These are phyloP conservation scores for Debaryomyces sp. DNA, from an alignment of 1,139 yeast genomes.

Conservation along the genomic window DNA sequence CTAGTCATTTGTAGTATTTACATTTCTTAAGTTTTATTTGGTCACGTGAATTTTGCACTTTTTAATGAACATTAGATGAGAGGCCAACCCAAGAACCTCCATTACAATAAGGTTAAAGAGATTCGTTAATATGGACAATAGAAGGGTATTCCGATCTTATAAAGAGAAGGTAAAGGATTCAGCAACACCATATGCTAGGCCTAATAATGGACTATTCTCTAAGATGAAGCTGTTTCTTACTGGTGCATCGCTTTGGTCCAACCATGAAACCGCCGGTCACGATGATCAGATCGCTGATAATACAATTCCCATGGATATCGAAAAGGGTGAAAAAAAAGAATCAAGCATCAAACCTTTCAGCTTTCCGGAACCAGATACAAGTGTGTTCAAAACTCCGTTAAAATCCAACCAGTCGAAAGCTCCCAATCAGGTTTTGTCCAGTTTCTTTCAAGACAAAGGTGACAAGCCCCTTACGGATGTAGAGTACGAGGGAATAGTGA, in stretches of 20 bases:
- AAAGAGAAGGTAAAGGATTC: conserved; percentile 25
- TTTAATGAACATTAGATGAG: neutral
- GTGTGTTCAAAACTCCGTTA: conserved; percentile 10
- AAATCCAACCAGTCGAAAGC: conserved; percentile 13
- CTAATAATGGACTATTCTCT: conserved; percentile 29
- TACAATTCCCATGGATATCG: neutral
- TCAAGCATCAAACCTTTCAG: conserved; percentile 13
- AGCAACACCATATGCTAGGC: conserved; percentile 24
- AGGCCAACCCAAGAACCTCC: neutral
- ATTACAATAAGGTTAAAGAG: neutral
- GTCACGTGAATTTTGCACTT: neutral
- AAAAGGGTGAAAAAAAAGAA: neutral
- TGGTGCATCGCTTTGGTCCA: conserved; percentile 14
- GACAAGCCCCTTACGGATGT: conserved; percentile 69
- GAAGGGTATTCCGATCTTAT: conserved; percentile 39
- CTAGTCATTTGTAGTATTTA: neutral
- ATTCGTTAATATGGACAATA: conserved; percentile 42
- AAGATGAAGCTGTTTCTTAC: conserved; percentile 35
- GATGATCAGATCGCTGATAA: neutral
- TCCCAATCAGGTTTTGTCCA: conserved; percentile 64
- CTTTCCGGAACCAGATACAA: conserved; percentile 16
- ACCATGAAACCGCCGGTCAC: neutral
- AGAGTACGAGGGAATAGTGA: conserved; percentile 83
- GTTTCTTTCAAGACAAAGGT: conserved; percentile 78
- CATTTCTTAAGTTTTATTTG: neutral